Evolutionary conservation across 495 filamentous ascomycete species (phyloP).

Genomic region (Chaetomidium leptoderma): DNA sequence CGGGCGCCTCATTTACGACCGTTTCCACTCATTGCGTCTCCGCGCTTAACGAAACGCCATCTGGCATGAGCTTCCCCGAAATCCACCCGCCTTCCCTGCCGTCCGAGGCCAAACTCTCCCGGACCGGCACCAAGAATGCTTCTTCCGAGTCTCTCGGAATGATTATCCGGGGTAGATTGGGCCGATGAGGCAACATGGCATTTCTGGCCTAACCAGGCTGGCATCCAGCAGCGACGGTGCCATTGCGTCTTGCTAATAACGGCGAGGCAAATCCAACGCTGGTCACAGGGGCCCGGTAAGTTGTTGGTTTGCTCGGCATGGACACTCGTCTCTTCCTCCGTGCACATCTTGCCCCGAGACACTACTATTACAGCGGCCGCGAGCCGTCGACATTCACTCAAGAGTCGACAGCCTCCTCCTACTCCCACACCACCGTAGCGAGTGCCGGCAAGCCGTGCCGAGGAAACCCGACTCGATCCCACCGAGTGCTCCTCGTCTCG

Average conservation of each 20-base stretch:
- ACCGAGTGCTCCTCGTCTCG: background rate
- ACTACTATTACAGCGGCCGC: background rate
- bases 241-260: background rate
- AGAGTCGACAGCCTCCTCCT: background rate
- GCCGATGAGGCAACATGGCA: background rate
- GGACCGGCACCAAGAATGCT: background rate
- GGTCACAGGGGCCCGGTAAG: background rate
- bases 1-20: background rate
- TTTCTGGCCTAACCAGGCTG: background rate
- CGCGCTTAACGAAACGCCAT: background rate
- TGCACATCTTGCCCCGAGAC: background rate
- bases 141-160: background rate
- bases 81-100: background rate
- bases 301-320: background rate
- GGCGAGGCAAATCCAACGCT: background rate
- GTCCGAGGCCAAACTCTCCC: background rate
- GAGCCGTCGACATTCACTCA: background rate
- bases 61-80: background rate
- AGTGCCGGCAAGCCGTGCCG: slow-evolving; percentile 4
- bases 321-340: background rate
- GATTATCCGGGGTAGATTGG: slow-evolving; percentile 7
- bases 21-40: background rate
- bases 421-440: background rate
- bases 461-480: background rate
- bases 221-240: background rate